phyloP scores from a whole-genome alignment of 768 basidiomycete genomes.

The Auricularia sp. region DNA sequence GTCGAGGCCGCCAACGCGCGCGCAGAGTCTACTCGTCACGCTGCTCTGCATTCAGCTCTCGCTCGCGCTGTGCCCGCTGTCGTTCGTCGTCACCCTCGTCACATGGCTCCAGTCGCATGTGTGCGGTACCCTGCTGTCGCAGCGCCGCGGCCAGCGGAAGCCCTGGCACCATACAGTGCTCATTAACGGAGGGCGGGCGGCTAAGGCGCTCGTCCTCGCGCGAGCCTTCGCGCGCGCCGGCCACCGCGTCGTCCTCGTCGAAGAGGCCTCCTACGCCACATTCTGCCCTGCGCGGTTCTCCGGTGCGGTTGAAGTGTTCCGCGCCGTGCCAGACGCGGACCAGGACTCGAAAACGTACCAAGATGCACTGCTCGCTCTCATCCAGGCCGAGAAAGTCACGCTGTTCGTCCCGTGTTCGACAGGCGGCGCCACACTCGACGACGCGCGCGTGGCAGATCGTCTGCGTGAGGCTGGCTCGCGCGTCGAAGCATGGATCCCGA shows the following conservation, averaged over 20 bases:
- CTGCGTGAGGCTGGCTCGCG: not conserved
- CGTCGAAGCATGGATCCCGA: not conserved
- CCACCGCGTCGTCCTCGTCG: not conserved
- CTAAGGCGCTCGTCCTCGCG: not conserved
- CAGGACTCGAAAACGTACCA: not conserved
- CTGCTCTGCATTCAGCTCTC: not conserved
- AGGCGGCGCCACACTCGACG: not conserved
- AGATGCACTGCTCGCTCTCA: not conserved
- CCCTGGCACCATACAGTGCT: not conserved
- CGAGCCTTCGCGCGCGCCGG: not conserved
- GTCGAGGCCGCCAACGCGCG: not conserved
- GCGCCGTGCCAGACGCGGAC: not conserved
- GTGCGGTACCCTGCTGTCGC: not conserved
- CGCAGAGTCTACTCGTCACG: not conserved
- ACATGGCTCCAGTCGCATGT: not conserved
- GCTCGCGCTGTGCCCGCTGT: not conserved
- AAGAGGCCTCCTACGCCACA: not conserved
- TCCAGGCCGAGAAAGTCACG: not conserved
- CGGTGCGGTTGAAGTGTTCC: not conserved
- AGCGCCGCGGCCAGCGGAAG: not conserved
- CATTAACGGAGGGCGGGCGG: not conserved
- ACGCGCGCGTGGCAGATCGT: not conserved
- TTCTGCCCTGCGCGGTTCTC: not conserved
- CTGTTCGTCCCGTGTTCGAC: not conserved
- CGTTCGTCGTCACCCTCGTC: not conserved